These are phyloP conservation scores for Fraxinus floribunda DNA, from an alignment of 305 asterid genomes.

Conservation along the genomic window DNA sequence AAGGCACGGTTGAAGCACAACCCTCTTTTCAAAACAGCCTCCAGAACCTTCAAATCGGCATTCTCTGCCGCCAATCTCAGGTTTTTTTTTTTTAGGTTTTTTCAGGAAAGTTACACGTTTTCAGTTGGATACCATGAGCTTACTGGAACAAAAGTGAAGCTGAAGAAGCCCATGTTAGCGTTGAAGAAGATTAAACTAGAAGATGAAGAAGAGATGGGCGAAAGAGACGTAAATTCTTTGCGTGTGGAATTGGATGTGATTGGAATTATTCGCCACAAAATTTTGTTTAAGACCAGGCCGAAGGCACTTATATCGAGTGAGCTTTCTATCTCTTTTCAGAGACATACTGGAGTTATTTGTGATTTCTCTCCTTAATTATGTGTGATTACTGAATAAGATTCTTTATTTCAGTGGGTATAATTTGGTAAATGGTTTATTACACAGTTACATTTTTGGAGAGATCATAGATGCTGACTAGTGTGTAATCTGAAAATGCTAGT, in stretches of 20 bases:
- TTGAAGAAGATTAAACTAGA: conserved; percentile 62
- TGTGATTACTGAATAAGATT: not conserved
- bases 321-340: not conserved
- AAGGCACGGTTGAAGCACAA: conserved; percentile 81
- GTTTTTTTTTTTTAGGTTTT: conserved; percentile 27
- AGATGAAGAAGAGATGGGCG: conserved; percentile 33
- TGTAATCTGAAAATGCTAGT: not conserved
- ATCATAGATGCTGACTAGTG: not conserved
- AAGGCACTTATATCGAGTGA: conserved; percentile 84
- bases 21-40: conserved; percentile 53
- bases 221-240: conserved; percentile 23
- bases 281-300: conserved; percentile 91
- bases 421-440: not conserved
- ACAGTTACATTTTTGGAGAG: not conserved
- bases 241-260: conserved; percentile 63
- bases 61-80: conserved; percentile 90
- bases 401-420: not conserved
- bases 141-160: conserved; percentile 62
- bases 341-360: not conserved
- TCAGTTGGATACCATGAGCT: conserved; percentile 95
- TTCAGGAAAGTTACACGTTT: conserved; percentile 77
- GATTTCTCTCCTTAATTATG: not conserved
- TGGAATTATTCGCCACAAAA: conserved; percentile 74
- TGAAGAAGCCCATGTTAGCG: conserved; percentile 87
- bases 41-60: conserved; percentile 74